Conservation (phyloP, 495 filamentous ascomycete species). For the Lineolata rhizophorae region DNA sequence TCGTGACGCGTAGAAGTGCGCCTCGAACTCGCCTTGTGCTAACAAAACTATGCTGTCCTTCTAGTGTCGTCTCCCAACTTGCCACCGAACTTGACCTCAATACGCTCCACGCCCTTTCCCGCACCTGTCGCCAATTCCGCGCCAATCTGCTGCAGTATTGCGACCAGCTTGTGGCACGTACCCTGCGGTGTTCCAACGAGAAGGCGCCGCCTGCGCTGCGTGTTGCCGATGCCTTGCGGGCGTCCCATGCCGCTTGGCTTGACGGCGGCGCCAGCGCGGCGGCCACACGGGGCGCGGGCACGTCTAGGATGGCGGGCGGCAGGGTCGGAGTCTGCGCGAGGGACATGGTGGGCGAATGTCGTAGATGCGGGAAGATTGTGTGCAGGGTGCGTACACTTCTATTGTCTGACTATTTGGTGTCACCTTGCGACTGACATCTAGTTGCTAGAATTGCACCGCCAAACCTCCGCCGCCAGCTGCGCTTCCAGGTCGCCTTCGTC, state of each 20-base stretch:
- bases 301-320: conserved; percentile 29
- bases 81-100: conserved; percentile 62
- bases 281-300: conserved; percentile 9
- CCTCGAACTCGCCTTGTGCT: conserved; percentile 6
- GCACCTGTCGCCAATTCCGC: conserved; percentile 59
- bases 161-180: conserved; percentile 42
- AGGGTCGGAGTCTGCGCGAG: conserved; percentile 57
- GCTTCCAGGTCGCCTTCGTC: conserved; percentile 48
- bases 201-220: conserved; percentile 24
- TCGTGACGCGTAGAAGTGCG: conserved; percentile 1
- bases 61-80: conserved; percentile 55
- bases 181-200: conserved; percentile 61
- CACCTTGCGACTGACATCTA: no score
- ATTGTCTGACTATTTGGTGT: conserved; percentile 5
- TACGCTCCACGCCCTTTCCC: conserved; percentile 57
- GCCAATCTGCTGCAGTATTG: conserved; percentile 56
- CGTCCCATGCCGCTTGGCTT: conserved; percentile 9
- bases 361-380: conserved; percentile 49
- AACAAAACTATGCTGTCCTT: conserved; percentile 4
- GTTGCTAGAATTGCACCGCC: conserved; percentile 60
- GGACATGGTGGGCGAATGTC: conserved; percentile 67
- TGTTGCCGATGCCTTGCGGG: conserved; percentile 10
- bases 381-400: conserved; percentile 40
- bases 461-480: conserved; percentile 43
- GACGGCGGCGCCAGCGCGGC: conserved; percentile 7